A percentile compares a stretch with the other conserved stretches of the same genome.
phyloP scores from a whole-genome alignment of 345 rosid genomes.

The Garcia nutans region DNA sequence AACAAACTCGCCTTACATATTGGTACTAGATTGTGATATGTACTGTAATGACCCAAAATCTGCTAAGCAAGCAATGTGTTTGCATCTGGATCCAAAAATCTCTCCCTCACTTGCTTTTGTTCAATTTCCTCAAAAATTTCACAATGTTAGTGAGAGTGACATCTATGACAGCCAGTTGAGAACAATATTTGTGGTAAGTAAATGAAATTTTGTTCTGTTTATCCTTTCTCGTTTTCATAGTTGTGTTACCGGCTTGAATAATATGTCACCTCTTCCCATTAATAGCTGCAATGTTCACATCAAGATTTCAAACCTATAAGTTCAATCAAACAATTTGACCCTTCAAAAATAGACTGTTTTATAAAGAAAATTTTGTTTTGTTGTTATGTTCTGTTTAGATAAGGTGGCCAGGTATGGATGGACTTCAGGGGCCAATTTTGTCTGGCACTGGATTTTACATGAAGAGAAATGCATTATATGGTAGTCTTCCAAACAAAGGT shows the following conservation, averaged over 20 bases:
- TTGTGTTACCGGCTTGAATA: no score
- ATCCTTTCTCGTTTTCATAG: no score
- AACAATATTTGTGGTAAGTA: slow-evolving; percentile 3
- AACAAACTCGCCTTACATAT: slow-evolving; percentile 44
- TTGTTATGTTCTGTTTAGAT: background rate
- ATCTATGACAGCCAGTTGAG: slow-evolving; percentile 45
- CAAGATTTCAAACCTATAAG: no score
- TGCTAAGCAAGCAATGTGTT: slow-evolving; percentile 48
- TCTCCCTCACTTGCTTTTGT: slow-evolving; percentile 37
- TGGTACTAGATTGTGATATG: slow-evolving; percentile 55
- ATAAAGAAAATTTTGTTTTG: background rate
- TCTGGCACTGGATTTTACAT: slow-evolving; percentile 47
- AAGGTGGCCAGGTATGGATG: slow-evolving; percentile 22
- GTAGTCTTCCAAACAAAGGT: slow-evolving; percentile 8
- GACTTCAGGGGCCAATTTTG: slow-evolving; percentile 36
- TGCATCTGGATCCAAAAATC: slow-evolving; percentile 34
- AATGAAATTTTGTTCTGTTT: background rate
- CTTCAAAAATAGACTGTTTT: background rate
- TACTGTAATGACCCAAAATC: slow-evolving; percentile 47
- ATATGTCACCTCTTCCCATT: background rate
- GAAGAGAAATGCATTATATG: slow-evolving; percentile 37
- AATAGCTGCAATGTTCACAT: background rate
- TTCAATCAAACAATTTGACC: no score
- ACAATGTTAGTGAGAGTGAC: slow-evolving; percentile 34
- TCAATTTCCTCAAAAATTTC: slow-evolving; percentile 46